Base-by-base conservation (phyloP, 352 stramenopile species). In the Pythium aphanidermatum region DNA sequence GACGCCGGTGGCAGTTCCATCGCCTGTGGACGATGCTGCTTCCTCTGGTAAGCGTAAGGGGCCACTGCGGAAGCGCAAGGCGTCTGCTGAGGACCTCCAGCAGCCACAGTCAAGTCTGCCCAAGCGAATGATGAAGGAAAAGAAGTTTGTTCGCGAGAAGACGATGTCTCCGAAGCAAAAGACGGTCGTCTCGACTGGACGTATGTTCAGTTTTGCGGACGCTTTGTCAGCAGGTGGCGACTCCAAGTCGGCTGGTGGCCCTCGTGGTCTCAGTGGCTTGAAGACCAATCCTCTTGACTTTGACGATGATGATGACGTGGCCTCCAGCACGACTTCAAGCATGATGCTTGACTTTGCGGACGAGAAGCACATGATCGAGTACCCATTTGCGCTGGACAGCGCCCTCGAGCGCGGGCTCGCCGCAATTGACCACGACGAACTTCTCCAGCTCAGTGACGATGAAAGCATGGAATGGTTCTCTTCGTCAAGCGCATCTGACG, bases 101-200 rank as follows among this genome's bases (percentile, higher is more conserved):
- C 48, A 66, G 25, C 63, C 60, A 16, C 60, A 81, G 12, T 68
- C 73, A 17, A 83, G 70, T 27, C 51, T 85, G 9, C 72, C 70
- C 26, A 88, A 88, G 64, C 65, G 75, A 9, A 72, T 88, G 51
- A 64, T 77, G 30, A 75, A 74, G 38, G 75, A 88, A 30, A 74
- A 83, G 51, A 74, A 76, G 35, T 56, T 75, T 26, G 53, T 70
- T 12, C 62, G 65, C 16, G 63, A 75, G 41, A 72, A 70, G 37
- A 76, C 80, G 53, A 86, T 89, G 76, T 86, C 74, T 0, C 76
- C 73, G 2, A 89, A 89, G 65, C 69, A 83, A 45, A 89, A 89
- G 54, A 63, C 65, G 39, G 48, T 63, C 8, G 20, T 78, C 19
- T 58, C 65, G 0, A 58, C 38, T 28, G 60, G 43, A 55, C 82